A percentile compares a stretch with the other conserved stretches of the same genome.
Conservation (phyloP, 345 rosid genomes). For the Trapa incisa region DNA sequence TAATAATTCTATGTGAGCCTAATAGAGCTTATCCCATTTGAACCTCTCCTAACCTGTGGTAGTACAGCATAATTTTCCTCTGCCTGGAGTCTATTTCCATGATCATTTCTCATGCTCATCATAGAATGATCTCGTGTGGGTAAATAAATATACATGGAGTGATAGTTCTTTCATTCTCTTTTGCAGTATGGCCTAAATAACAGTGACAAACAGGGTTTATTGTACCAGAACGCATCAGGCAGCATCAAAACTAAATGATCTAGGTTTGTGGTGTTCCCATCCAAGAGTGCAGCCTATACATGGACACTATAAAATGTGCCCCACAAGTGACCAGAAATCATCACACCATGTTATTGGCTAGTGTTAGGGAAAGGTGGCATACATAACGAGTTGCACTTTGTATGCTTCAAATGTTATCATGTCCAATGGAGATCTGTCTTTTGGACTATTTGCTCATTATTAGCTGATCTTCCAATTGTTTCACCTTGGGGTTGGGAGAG, state of each 20-base stretch:
- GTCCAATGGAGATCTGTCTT: no score
- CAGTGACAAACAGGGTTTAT: constrained; percentile 15
- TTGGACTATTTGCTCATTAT: no score
- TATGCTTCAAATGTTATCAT: no score
- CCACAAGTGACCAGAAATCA: not conserved
- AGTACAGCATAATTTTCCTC: not conserved
- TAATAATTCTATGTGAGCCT: no score
- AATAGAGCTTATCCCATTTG: not conserved
- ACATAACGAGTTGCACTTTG: not conserved
- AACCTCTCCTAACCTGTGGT: not conserved
- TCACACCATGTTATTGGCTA: not conserved
- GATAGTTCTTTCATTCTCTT: not conserved
- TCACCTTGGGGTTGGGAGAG: no score
- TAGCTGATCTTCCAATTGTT: no score
- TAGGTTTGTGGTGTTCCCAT: constrained; percentile 6
- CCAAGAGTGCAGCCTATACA: not conserved
- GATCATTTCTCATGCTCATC: not conserved
- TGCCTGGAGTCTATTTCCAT: not conserved
- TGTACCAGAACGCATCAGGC: constrained; percentile 23
- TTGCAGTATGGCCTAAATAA: constrained; percentile 49
- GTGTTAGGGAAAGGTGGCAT: not conserved
- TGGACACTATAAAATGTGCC: not conserved
- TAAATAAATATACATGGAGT: not conserved
- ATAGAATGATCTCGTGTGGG: not conserved
- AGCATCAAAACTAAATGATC: constrained; percentile 29